phyloP scores from a whole-genome alignment of 1,284 basidiomycete genomes.

The Apiotrichum gamsii region DNA sequence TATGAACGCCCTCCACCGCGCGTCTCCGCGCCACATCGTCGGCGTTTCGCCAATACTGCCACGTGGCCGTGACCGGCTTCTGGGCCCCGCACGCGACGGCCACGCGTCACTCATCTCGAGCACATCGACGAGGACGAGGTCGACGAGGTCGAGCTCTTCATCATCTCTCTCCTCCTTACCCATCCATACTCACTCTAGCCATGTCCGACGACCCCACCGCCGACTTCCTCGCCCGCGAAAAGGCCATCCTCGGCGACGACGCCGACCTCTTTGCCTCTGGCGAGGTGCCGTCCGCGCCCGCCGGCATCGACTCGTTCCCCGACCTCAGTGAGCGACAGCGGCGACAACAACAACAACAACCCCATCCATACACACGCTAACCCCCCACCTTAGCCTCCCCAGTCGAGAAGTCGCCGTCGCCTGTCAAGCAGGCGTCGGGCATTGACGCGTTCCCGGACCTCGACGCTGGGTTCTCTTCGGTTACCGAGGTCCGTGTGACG shows the following conservation, averaged over 20 bases:
- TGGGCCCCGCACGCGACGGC: too few relatives aligned
- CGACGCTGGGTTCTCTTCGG: constrained; percentile 21
- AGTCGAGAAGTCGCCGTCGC: constrained; percentile 5
- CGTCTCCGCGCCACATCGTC: neutral
- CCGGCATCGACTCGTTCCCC: constrained; percentile 40
- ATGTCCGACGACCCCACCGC: constrained; percentile 48
- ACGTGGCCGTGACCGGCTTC: constrained; percentile 5
- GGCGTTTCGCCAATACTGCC: constrained; percentile 2
- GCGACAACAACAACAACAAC: too few relatives aligned
- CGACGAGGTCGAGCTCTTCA: neutral
- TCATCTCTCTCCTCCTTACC: constrained; percentile 1
- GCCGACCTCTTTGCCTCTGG: constrained; percentile 45
- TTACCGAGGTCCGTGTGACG: constrained; percentile 64
- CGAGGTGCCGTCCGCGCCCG: constrained; percentile 29
- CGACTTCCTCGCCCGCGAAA: constrained; percentile 47
- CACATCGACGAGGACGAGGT: neutral
- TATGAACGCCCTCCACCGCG: constrained; percentile 1
- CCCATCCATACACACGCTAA: too few relatives aligned
- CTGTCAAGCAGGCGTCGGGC: constrained; percentile 20
- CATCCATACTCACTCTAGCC: constrained; percentile 8
- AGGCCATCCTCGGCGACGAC: constrained; percentile 45
- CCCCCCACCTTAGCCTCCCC: constrained; percentile 1
- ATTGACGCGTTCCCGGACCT: constrained; percentile 68
- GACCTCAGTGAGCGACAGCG: constrained; percentile 34
- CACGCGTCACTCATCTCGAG: constrained; percentile 5